Evolutionary conservation across 495 filamentous ascomycete species (phyloP).

Genomic region (Friedmanniomyces simplex): DNA sequence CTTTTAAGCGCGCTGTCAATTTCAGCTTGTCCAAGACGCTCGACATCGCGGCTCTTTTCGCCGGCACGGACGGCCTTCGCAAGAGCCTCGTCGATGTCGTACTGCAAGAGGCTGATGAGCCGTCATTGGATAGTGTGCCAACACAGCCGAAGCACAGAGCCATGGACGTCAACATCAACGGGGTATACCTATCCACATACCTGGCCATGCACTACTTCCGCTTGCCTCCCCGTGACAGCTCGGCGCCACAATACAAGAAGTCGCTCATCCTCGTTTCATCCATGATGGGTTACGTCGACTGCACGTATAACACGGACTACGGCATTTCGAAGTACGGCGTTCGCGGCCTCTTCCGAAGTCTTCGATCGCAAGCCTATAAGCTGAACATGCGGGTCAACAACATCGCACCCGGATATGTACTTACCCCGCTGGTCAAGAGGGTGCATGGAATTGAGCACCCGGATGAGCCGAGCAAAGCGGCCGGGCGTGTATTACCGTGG

Average conservation of each 20-base stretch:
- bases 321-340: slow-evolving; percentile 20
- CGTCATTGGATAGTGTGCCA: slow-evolving; percentile 4
- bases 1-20: slow-evolving; percentile 15
- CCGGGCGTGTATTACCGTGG: slow-evolving; percentile 12
- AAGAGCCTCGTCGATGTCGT: slow-evolving; percentile 15
- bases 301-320: slow-evolving; percentile 8
- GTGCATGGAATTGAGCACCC: slow-evolving; percentile 2
- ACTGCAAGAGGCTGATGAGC: not conserved
- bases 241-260: slow-evolving; percentile 13
- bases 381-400: slow-evolving; percentile 17
- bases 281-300: slow-evolving; percentile 12
- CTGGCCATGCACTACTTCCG: slow-evolving; percentile 22
- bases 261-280: slow-evolving; percentile 15
- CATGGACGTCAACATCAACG: slow-evolving; percentile 19
- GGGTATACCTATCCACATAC: slow-evolving; percentile 16
- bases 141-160: slow-evolving; percentile 9
- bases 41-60: slow-evolving; percentile 16
- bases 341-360: slow-evolving; percentile 14
- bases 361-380: slow-evolving; percentile 3
- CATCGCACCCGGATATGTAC: slow-evolving; percentile 21
- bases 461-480: slow-evolving; percentile 1
- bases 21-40: slow-evolving; percentile 14
- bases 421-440: slow-evolving; percentile 17
- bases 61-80: slow-evolving; percentile 9
- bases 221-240: not conserved